Evolutionary conservation across 2,329 filamentous ascomycete genomes (phyloP).

Genomic region (Penicillium sp.): DNA sequence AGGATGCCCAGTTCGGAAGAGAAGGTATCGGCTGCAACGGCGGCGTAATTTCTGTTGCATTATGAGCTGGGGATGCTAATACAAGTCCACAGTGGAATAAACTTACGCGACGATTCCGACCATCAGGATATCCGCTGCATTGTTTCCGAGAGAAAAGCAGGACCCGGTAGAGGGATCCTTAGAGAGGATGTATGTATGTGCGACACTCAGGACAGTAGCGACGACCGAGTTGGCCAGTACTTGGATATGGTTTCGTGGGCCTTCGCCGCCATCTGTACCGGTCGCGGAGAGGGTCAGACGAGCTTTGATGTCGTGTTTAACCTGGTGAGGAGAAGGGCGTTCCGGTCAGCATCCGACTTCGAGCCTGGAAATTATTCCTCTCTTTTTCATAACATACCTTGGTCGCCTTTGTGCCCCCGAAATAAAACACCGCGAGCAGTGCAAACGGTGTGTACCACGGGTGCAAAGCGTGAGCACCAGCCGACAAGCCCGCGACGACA

Average conservation of each 20-base stretch:
- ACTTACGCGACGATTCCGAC: constrained; percentile 44
- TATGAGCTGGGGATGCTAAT: neutral
- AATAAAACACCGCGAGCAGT: constrained; percentile 80
- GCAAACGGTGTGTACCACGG: constrained; percentile 92
- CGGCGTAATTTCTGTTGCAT: constrained; percentile 70
- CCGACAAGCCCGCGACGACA: constrained; percentile 69
- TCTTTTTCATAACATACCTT: constrained; percentile 58
- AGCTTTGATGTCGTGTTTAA: constrained; percentile 86
- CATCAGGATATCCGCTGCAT: constrained; percentile 37
- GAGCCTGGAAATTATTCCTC: neutral
- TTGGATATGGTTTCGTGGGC: constrained; percentile 79
- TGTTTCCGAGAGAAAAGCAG: constrained; percentile 42
- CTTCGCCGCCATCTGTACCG: constrained; percentile 73
- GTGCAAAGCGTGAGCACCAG: constrained; percentile 79
- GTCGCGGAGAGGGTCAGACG: constrained; percentile 74
- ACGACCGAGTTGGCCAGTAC: constrained; percentile 85
- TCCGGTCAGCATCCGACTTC: neutral
- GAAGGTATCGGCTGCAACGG: constrained; percentile 89
- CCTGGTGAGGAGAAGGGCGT: constrained; percentile 45
- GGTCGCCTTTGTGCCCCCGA: constrained; percentile 79
- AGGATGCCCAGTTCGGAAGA: constrained; percentile 94
- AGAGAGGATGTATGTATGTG: constrained; percentile 50
- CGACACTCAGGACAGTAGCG: constrained; percentile 64
- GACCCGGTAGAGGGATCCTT: constrained; percentile 10
- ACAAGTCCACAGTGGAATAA: neutral